phyloP scores from a whole-genome alignment of 2,329 filamentous ascomycete species.

The Hymenoscyphus infarciens region DNA sequence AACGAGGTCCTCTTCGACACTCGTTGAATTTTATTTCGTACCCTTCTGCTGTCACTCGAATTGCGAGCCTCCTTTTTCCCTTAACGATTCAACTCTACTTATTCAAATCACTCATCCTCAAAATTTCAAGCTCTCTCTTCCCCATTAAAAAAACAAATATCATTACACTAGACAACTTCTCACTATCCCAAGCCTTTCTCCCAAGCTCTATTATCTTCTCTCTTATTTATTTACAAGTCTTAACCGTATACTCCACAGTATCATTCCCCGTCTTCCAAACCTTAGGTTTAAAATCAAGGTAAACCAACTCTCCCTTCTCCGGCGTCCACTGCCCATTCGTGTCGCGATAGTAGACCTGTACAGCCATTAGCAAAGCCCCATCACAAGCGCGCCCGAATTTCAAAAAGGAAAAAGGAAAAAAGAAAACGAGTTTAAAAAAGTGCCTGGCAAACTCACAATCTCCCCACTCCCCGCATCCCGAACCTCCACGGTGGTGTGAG shows the following conservation, averaged over 20 bases:
- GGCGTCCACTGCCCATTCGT: conserved; percentile 45
- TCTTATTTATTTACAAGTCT: conserved; percentile 34
- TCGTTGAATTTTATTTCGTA: no score
- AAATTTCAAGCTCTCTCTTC: no score
- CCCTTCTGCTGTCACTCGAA: no score
- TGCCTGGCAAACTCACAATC: conserved; percentile 15
- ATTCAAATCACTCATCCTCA: no score
- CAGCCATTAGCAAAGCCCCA: neutral
- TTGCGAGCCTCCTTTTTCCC: no score
- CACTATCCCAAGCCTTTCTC: neutral
- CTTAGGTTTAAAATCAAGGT: conserved; percentile 47
- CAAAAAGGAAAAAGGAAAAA: no score
- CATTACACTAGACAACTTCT: no score
- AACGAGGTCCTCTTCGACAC: no score
- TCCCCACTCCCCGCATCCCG: conserved; percentile 39
- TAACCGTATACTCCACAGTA: conserved; percentile 43
- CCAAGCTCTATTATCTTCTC: neutral
- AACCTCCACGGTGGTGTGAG: conserved; percentile 41
- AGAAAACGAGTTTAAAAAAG: no score
- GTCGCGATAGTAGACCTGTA: conserved; percentile 43
- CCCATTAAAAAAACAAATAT: no score
- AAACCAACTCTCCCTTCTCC: conserved; percentile 44
- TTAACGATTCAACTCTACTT: no score
- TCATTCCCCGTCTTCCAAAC: conserved; percentile 42
- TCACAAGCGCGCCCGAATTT: neutral